Percentiles rank a stretch among this genome's conserved stretches.
phyloP scores from a whole-genome alignment of 345 rosid species.

The Aurinia saxatilis region DNA sequence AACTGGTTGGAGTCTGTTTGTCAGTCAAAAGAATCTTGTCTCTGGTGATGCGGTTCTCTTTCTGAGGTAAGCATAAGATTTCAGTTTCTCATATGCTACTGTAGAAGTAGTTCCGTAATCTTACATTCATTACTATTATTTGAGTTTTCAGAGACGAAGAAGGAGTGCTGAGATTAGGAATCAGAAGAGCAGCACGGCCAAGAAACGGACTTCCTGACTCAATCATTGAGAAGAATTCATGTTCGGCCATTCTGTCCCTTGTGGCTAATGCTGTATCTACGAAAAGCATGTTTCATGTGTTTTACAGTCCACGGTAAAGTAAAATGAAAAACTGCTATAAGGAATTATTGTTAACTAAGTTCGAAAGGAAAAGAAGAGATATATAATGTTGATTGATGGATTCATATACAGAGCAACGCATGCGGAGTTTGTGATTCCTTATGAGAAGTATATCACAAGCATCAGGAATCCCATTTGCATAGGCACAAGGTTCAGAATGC shows the following conservation, averaged over 20 bases:
- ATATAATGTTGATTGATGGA: background rate
- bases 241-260: conserved; percentile 43
- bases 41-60: conserved; percentile 94
- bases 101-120: background rate
- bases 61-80: conserved; percentile 46
- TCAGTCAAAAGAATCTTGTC: conserved; percentile 83
- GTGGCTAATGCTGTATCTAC: conserved; percentile 65
- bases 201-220: conserved; percentile 71
- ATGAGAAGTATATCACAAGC: conserved; percentile 65
- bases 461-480: conserved; percentile 42
- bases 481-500: conserved; percentile 79
- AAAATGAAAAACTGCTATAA: background rate
- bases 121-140: background rate
- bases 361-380: background rate
- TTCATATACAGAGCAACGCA: conserved; percentile 62
- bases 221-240: conserved; percentile 42
- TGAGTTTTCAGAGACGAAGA: conserved; percentile 50
- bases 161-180: conserved; percentile 82
- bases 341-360: background rate
- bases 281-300: conserved; percentile 58
- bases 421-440: conserved; percentile 75
- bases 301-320: conserved; percentile 82
- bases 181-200: conserved; percentile 74
- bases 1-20: conserved; percentile 95
- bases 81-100: background rate